Evolutionary conservation across 768 basidiomycete genomes (phyloP), one percentile per base, ranked within the genome.

Genomic region (Naganishia randhawae): DNA sequence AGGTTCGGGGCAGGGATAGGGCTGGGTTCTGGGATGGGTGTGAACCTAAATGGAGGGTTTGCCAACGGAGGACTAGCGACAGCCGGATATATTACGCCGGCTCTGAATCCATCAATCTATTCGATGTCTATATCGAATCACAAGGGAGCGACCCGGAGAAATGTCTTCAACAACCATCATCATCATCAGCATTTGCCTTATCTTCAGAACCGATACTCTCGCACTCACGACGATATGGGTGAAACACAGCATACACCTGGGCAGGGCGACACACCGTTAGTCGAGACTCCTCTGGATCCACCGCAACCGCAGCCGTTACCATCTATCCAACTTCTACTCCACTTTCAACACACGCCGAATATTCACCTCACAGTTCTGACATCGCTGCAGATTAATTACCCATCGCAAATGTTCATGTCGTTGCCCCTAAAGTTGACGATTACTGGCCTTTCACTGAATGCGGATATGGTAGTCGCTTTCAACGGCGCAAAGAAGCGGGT

Each of bases 321-420:
- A 1, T 73, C 94, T 76, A 82, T 98, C 32, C 96, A 99, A 77
- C 80, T 96, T 3, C 93, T 97, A 76, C 82, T 99, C 0, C 86
- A 88, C 73, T 82, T 97, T 50, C 84, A 85, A 35, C 95, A 95
- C 87, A 85, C 88, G 63, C 91, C 94, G 11, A 88, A 96, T 78
- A 83, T 98, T 10, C 88, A 90, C 17, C 83, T 99, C 72, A 90
- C 90, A 9, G 84, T 99, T 65, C 87, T 90, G 33, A 98, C 96
- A 0, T 94, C 92, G 10, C 84, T 98, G 31, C 85, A 93, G 70
- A 93, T 99, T 80, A 96, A 99, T 81, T 97, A 98, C 78, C 96
- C 96, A 6, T 92, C 92, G 0, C 88, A 89, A 0, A 86, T 89
- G 78, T 98, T 99, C 84, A 97, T 99, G 94, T 88, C 91, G 16